Conservation (phyloP, 345 rosid genomes). For the Odontarrhena argentea region DNA sequence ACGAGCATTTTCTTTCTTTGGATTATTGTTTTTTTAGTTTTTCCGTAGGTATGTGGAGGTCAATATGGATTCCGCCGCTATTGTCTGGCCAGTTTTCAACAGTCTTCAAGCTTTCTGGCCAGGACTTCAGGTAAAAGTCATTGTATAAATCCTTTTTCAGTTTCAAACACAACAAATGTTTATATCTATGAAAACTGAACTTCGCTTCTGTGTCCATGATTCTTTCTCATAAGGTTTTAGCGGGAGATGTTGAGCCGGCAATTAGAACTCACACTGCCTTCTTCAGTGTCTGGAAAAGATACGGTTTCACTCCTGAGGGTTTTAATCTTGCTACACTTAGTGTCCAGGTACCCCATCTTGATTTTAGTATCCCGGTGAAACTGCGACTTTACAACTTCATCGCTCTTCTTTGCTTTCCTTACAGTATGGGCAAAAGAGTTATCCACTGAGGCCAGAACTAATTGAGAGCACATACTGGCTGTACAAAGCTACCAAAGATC, state of each 20-base stretch:
- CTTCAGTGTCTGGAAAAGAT: conserved; percentile 92
- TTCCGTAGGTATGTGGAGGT: conserved; percentile 90
- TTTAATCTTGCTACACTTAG: conserved; percentile 84
- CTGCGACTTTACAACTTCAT: conserved; percentile 20
- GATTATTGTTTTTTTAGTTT: conserved; percentile 36
- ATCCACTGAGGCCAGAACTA: conserved; percentile 94
- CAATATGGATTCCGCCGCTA: conserved; percentile 97
- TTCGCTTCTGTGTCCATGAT: conserved; percentile 11
- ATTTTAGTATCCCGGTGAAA: background rate
- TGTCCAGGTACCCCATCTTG: conserved; percentile 41
- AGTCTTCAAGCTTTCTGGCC: conserved; percentile 99
- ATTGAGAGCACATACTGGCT: conserved; percentile 99
- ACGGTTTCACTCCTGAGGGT: conserved; percentile 97
- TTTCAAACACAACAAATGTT: background rate
- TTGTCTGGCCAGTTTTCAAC: conserved; percentile 94
- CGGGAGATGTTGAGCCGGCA: conserved; percentile 95
- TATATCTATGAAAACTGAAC: background rate
- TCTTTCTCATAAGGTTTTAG: conserved; percentile 71
- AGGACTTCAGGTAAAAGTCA: conserved; percentile 81
- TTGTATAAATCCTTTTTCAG: background rate
- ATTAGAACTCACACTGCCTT: conserved; percentile 96
- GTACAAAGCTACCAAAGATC: conserved; percentile 93
- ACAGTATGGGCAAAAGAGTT: conserved; percentile 94
- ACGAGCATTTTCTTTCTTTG: conserved; percentile 32
- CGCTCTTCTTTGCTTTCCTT: conserved; percentile 27